Evolutionary conservation across 1,284 basidiomycete species (phyloP), one percentile per base, ranked within the genome.

Genomic region (Coriolopsis trogii): DNA sequence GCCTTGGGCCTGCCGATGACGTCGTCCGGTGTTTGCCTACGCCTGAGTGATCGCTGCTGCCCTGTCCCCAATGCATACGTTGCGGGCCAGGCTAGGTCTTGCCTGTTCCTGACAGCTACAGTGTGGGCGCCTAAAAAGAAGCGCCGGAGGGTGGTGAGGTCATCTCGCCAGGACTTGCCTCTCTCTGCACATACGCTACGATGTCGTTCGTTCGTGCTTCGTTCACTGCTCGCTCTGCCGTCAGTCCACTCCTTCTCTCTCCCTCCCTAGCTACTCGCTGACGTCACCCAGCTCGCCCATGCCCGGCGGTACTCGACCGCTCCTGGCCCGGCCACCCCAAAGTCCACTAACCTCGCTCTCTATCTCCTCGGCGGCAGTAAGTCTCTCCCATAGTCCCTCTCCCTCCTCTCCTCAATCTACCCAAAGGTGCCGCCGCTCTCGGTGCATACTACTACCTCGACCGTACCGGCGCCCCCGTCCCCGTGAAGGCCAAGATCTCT

Each of bases 381-480:
- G 59, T 43, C 1, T 28, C 7, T 12, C n/a, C 29, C 20, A 18
- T 25, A 10, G 10, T 4, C 24, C 4, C 34, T 3, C 12, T 20
- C 23, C 4, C 25, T n/a, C 28, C 5, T 28, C 25, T 24, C n/a
- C 16, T 5, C 15, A 24, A 13, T 7, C n/a, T 7, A 6, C 6
- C 24, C 12, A 0, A 49, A 66, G 82, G 82, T 46, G 63, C 76
- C 3, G 73, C 67, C 18, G 82, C 80, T 24, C 66, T 83, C 28
- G 82, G 68, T 6, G 72, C 66, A 10, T 88, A 86, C 62, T 59
- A 75, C 43, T 84, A 80, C 66, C 63, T 82, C 49, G 63, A 68
- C 25, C 63, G 65, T 45, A 25, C 51, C 29, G 24, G 46, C n/a
- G 56, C 55, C 23, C 46, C 58, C 12, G 54, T 61, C 25, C 58